These are phyloP conservation scores for Jackrogersella multiformis DNA, from an alignment of 495 filamentous ascomycete species.

Conservation along the genomic window DNA sequence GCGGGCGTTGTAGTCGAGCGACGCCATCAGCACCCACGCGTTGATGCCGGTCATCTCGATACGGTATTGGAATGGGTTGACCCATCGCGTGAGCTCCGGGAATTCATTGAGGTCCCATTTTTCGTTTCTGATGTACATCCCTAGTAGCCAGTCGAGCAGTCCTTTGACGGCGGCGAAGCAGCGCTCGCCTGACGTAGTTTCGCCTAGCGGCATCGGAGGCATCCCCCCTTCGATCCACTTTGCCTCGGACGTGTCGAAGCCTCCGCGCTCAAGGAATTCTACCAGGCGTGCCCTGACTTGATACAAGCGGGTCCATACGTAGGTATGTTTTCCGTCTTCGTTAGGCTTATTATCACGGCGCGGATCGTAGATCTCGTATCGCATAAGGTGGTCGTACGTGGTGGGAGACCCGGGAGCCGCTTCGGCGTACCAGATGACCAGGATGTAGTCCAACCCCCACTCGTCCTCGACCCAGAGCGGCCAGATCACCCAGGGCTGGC, in stretches of 20 bases:
- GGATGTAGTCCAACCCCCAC: conserved; percentile 36
- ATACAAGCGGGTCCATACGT: background rate
- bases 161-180: conserved; percentile 35
- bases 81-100: conserved; percentile 28
- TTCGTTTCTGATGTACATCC: background rate
- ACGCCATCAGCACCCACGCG: conserved; percentile 43
- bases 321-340: background rate
- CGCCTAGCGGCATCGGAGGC: conserved; percentile 30
- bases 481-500: conserved; percentile 35
- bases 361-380: conserved; percentile 34
- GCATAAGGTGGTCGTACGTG: conserved; percentile 1
- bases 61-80: conserved; percentile 36
- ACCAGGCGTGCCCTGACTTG: conserved; percentile 6
- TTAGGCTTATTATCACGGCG: conserved; percentile 35
- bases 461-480: conserved; percentile 45
- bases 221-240: background rate
- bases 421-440: conserved; percentile 28
- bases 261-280: conserved; percentile 4
- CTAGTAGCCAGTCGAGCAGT: background rate
- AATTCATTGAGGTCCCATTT: background rate
- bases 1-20: conserved; percentile 40
- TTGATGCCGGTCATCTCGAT: conserved; percentile 45
- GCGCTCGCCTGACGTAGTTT: conserved; percentile 42
- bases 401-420: background rate
- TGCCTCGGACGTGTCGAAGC: background rate